phyloP scores from a whole-genome alignment of 177 flowering plant genomes.

The Vitis hybrid region DNA sequence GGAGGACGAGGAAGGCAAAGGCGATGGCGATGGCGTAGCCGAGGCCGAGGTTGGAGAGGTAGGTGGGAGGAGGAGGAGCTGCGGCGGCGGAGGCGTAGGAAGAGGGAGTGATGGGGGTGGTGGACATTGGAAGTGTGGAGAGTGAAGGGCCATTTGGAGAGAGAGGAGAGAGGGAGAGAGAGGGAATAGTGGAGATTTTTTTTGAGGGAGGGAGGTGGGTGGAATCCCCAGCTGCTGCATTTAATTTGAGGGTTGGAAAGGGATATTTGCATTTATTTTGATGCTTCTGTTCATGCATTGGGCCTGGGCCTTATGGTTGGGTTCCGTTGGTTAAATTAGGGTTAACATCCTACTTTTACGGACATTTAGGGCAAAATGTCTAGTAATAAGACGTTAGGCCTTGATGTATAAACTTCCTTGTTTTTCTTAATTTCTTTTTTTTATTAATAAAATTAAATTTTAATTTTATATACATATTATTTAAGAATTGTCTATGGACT shows the following conservation, averaged over 20 bases:
- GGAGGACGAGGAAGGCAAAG: conserved; percentile 80
- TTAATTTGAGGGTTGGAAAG: conserved; percentile 37
- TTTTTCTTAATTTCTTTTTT: too few species aligned
- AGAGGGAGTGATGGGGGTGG: conserved; percentile 13
- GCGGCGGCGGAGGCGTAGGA: conserved; percentile 29
- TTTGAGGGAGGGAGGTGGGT: conserved; percentile 39
- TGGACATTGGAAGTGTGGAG: conserved; percentile 5
- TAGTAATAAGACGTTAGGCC: too few species aligned
- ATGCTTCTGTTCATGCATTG: too few species aligned
- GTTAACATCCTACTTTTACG: too few species aligned
- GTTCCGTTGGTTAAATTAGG: too few species aligned
- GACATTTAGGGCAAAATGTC: too few species aligned
- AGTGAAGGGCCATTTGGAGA: conserved; percentile 27
- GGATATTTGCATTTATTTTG: conserved; percentile 13
- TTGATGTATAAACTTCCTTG: too few species aligned
- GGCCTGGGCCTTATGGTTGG: too few species aligned
- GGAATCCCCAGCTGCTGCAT: conserved; percentile 48
- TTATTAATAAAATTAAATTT: too few species aligned
- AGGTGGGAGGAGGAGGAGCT: conserved; percentile 11
- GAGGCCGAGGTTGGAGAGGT: conserved; percentile 57
- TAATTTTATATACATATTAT: too few species aligned
- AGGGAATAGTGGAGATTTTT: conserved; percentile 5
- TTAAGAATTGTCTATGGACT: too few species aligned
- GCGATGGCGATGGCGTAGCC: conserved; percentile 90
- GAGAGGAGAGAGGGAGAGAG: conserved; percentile 6